These are phyloP conservation scores for Plenodomus tracheiphilus DNA, from an alignment of 2,329 filamentous ascomycete genomes.

Conservation along the genomic window DNA sequence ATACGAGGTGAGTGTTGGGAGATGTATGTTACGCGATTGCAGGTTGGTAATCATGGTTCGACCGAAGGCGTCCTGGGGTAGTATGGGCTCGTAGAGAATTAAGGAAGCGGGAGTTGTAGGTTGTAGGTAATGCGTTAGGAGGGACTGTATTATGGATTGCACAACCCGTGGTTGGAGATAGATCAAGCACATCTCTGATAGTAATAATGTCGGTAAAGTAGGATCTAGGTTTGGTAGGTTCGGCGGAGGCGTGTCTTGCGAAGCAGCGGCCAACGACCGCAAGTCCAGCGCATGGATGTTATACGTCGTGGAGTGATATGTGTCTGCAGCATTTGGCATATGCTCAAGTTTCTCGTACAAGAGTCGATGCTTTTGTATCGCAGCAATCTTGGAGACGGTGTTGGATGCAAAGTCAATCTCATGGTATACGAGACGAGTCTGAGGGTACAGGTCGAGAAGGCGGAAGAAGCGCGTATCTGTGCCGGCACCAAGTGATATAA, in stretches of 20 bases:
- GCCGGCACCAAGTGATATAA: constrained; percentile 89
- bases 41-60: constrained; percentile 91
- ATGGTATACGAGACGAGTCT: constrained; percentile 70
- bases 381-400: constrained; percentile 65
- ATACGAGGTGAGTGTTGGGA: constrained; percentile 81
- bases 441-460: constrained; percentile 58
- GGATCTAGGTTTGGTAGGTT: constrained; percentile 52
- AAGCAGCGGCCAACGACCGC: constrained; percentile 55
- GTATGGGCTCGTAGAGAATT: constrained; percentile 86
- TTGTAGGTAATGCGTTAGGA: constrained; percentile 43
- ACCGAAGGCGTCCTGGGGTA: constrained; percentile 83
- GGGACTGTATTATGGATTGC: constrained; percentile 59
- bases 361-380: constrained; percentile 40
- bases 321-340: constrained; percentile 33
- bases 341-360: constrained; percentile 33
- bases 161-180: constrained; percentile 75
- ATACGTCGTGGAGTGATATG: constrained; percentile 56
- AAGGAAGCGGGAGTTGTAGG: constrained; percentile 59
- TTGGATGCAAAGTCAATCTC: constrained; percentile 88
- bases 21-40: constrained; percentile 74
- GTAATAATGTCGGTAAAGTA: constrained; percentile 74
- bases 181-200: constrained; percentile 95
- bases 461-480: constrained; percentile 90
- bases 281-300: constrained; percentile 67
- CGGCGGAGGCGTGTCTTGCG: constrained; percentile 22